Conservation (phyloP, 305 asterid species). For the Solanum chacoense region DNA sequence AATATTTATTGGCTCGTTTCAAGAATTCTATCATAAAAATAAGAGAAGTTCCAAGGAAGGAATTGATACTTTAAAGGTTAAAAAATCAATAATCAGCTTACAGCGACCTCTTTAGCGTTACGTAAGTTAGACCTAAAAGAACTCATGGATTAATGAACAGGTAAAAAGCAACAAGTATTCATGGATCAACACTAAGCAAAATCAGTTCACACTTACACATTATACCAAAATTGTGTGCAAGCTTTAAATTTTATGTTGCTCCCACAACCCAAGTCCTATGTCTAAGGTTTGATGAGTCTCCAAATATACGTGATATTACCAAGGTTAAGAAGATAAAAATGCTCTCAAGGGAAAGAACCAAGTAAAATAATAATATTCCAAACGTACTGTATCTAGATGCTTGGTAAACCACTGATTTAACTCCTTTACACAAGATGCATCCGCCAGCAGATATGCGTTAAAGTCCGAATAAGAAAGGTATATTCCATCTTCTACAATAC, state of each 20-base stretch:
- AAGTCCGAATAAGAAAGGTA: conserved; percentile 88
- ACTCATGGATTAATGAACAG: neutral
- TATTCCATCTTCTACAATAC: conserved; percentile 67
- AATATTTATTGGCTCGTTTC: neutral
- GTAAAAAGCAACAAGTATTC: neutral
- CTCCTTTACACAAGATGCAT: conserved; percentile 82
- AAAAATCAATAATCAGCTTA: neutral
- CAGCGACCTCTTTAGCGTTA: neutral
- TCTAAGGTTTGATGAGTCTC: neutral
- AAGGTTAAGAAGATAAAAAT: neutral
- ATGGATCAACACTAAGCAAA: neutral
- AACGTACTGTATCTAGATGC: conserved; percentile 80
- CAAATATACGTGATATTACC: neutral
- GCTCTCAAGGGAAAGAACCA: neutral
- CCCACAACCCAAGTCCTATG: neutral
- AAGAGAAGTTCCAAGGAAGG: neutral
- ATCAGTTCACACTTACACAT: neutral
- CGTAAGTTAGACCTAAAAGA: neutral
- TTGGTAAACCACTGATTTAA: conserved; percentile 81
- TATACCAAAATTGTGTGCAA: neutral
- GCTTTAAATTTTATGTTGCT: neutral
- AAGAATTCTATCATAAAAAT: neutral
- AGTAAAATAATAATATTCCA: neutral
- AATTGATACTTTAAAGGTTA: neutral
- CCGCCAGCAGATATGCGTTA: conserved; percentile 68